Evolutionary conservation across 2,329 filamentous ascomycete species (phyloP).

Genomic region (Biscogniauxia mediterranea): DNA sequence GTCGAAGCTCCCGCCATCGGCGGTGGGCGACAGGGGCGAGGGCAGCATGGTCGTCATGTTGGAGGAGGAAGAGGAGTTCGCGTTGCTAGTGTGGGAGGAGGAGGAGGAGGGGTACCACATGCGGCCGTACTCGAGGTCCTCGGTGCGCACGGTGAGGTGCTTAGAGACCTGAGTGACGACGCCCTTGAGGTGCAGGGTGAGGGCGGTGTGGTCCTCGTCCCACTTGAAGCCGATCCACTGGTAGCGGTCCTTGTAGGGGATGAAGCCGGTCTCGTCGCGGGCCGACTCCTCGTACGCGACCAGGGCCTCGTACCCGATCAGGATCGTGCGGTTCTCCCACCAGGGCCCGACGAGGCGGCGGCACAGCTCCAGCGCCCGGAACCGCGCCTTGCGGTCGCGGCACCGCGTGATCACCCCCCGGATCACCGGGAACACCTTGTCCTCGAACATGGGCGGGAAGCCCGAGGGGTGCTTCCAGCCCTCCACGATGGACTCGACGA

Average conservation of each 20-base stretch:
- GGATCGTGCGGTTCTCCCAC: conserved; percentile 12
- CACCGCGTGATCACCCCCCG: conserved; percentile 13
- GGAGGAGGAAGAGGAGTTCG: too few species aligned
- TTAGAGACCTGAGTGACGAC: conserved; percentile 4
- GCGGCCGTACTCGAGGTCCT: background rate
- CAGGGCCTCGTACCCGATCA: conserved; percentile 8
- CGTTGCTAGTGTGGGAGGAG: too few species aligned
- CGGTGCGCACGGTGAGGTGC: background rate
- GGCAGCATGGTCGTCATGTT: too few species aligned
- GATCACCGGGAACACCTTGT: conserved; percentile 14
- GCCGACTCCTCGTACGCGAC: conserved; percentile 13
- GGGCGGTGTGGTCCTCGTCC: conserved; percentile 15
- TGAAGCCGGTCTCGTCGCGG: conserved; percentile 9
- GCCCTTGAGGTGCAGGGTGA: conserved; percentile 10
- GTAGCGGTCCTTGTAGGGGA: conserved; percentile 10
- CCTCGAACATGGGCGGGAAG: conserved; percentile 15
- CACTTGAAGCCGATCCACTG: conserved; percentile 13
- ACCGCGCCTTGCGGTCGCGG: conserved; percentile 8
- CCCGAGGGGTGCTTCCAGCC: background rate
- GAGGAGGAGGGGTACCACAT: too few species aligned
- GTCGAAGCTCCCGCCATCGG: too few species aligned
- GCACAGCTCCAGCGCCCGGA: conserved; percentile 11
- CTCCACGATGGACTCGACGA: conserved; percentile 9
- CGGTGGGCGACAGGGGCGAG: too few species aligned
- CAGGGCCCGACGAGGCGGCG: conserved; percentile 12